Percentiles rank a stretch among this genome's conserved stretches.
These are phyloP conservation scores for Aquilaria agallochum DNA, from an alignment of 441 rosid genomes.

Conservation along the genomic window DNA sequence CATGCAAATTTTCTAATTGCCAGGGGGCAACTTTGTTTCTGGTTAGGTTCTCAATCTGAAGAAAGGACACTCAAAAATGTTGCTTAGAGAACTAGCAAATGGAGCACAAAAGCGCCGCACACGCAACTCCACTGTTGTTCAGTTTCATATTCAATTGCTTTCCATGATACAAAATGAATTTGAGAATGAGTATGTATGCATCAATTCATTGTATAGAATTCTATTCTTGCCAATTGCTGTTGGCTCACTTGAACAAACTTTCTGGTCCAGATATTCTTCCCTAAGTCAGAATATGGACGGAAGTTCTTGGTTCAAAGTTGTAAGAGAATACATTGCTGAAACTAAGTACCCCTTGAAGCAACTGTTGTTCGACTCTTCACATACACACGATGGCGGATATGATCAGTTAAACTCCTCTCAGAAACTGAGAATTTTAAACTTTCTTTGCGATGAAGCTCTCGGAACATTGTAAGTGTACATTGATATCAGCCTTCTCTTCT, in stretches of 20 bases:
- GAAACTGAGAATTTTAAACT: slow-evolving; percentile 42
- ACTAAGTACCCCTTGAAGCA: slow-evolving; percentile 24
- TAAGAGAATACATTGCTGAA: slow-evolving; percentile 26
- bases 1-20: too few species aligned
- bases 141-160: slow-evolving; percentile 36
- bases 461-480: slow-evolving; percentile 21
- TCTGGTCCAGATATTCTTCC: slow-evolving; percentile 19
- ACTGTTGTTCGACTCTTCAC: slow-evolving; percentile 24
- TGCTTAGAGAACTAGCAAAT: slow-evolving; percentile 34
- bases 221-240: slow-evolving; percentile 2
- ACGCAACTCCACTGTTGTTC: slow-evolving; percentile 27
- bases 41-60: slow-evolving; percentile 34
- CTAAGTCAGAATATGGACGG: slow-evolving; percentile 16
- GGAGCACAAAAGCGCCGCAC: slow-evolving; percentile 28
- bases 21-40: too few species aligned
- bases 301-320: slow-evolving; percentile 35
- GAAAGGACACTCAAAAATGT: slow-evolving; percentile 37
- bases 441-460: slow-evolving; percentile 43
- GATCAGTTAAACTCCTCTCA: slow-evolving; percentile 28
- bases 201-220: not conserved
- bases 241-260: not conserved
- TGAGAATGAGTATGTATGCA: slow-evolving; percentile 32
- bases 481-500: not conserved
- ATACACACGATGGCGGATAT: slow-evolving; percentile 22
- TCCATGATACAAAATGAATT: slow-evolving; percentile 26